Base-by-base conservation (phyloP, 78 protist species). In the Pigoraptor vietnamica region DNA sequence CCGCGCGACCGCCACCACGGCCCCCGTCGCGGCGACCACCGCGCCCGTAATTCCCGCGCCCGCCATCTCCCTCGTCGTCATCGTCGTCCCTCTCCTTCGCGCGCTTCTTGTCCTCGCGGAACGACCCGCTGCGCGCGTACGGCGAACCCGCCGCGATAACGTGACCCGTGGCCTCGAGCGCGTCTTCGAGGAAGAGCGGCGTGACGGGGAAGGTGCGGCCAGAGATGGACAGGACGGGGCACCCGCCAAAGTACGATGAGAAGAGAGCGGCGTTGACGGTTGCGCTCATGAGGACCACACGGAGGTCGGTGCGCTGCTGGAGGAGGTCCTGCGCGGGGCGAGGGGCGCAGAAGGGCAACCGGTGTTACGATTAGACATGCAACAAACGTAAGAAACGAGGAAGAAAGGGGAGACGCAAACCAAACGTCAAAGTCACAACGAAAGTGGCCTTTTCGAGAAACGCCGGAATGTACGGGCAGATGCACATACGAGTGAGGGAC, bases 251-350 rank as follows among this genome's bases (percentile, higher is more conserved):
- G 88, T 94, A 96, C 35, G 19, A 33, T 0, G 93, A 34, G 48
- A 96, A 96, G 9, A 84, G 84, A 23, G 0, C 91, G 1, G 93
- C 90, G 87, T 96, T 92, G 83, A 95, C 33, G 1, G 98, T 95
- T 29, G 98, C 98, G 39, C 91, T 38, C 96, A 95, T 96, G 48
- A 97, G 92, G 23, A 97, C 36, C 23, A 97, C 37, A 32, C 84
- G 0, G 24, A 90, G 24, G 55, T 56, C 84, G 2, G 35, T 56
- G 14, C 81, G 91, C 34, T 1, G 29, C 23, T 0, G 32, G 24
- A 39, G 35, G 35, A 81, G 21, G 14, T 32, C 67, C 67, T 48
- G 67, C 67, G 14, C 14, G 67, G 14, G 67, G 67, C 6, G 14
- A 48, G 67, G 14, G 6, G 14, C 67, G 14, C 29, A 48, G 67